Conservation (phyloP, 768 basidiomycete species). For the Boletus rex-veris region DNA sequence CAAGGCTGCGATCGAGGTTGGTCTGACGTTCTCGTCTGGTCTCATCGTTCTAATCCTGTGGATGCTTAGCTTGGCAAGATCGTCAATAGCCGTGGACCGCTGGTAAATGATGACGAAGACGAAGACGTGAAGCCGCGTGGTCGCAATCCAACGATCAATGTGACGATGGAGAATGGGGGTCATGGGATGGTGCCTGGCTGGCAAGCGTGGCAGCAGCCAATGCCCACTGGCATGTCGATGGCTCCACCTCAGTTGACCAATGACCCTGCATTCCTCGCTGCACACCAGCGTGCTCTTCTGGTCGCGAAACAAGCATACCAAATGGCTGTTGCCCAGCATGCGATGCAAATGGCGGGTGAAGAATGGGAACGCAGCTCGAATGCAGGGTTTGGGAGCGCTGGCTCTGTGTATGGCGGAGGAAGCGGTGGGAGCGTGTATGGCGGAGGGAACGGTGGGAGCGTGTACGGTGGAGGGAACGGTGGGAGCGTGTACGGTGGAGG, state of each 20-base stretch:
- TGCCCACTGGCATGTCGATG: constrained; percentile 31
- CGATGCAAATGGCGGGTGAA: constrained; percentile 83
- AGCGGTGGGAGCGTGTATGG: constrained; percentile 49
- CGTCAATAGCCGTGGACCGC: constrained; percentile 71
- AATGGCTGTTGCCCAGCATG: constrained; percentile 86
- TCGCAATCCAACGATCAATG: constrained; percentile 33
- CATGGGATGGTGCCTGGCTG: constrained; percentile 34
- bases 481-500: constrained; percentile 48
- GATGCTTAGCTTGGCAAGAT: constrained; percentile 73
- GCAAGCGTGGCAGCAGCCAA: constrained; percentile 28
- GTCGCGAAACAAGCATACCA: constrained; percentile 87
- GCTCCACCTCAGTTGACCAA: constrained; percentile 40
- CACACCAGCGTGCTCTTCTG: constrained; percentile 87
- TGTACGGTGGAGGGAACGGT: constrained; percentile 35
- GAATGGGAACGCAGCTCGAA: constrained; percentile 85
- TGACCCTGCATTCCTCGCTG: constrained; percentile 61
- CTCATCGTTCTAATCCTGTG: constrained; percentile 4
- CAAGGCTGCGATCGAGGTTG: constrained; percentile 84
- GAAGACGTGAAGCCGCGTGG: constrained; percentile 33
- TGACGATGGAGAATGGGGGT: constrained; percentile 34
- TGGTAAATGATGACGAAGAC: constrained; percentile 48
- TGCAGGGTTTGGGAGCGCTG: constrained; percentile 39
- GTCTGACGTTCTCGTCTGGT: neutral
- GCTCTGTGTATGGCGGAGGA: constrained; percentile 35
- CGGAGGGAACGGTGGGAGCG: constrained; percentile 32